Percentiles rank a stretch among this genome's conserved stretches.
Evolutionary conservation across 805 yeast species (phyloP).

Genomic region (Schizosaccharomyces cryophilus): DNA sequence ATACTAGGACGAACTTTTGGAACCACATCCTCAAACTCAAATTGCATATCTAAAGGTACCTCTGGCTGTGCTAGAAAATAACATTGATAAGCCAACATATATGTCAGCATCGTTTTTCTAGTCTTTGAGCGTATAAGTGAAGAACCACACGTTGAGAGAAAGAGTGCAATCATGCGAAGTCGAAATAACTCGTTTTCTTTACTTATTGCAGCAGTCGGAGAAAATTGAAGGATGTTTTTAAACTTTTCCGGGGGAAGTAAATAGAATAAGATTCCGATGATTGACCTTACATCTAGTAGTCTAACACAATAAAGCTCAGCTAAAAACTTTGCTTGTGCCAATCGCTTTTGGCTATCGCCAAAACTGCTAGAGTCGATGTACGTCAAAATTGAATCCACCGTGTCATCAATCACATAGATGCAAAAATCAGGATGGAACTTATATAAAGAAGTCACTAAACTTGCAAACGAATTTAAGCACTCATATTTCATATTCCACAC

Average conservation of each 20-base stretch:
- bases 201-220: background rate
- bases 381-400: conserved; percentile 35
- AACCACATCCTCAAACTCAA: conserved; percentile 25
- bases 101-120: conserved; percentile 15
- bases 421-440: conserved; percentile 19
- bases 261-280: conserved; percentile 2
- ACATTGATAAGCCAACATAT: conserved; percentile 43
- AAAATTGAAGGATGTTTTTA: background rate
- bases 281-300: conserved; percentile 16
- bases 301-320: conserved; percentile 29
- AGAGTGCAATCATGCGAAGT: conserved; percentile 26
- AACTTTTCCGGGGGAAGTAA: background rate
- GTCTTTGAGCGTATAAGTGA: conserved; percentile 7
- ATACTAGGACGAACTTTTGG: conserved; percentile 15
- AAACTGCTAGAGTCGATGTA: conserved; percentile 46
- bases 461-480: conserved; percentile 26
- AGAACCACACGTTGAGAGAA: conserved; percentile 17
- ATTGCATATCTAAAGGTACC: conserved; percentile 41
- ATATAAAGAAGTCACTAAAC: conserved; percentile 19
- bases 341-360: conserved; percentile 30
- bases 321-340: conserved; percentile 36
- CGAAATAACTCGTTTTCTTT: conserved; percentile 38
- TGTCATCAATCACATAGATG: conserved; percentile 29
- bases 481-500: conserved; percentile 42
- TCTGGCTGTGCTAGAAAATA: conserved; percentile 34